These are phyloP conservation scores for Solanum pimpinellifolium DNA, from an alignment of 257 asterid species.

Conservation along the genomic window DNA sequence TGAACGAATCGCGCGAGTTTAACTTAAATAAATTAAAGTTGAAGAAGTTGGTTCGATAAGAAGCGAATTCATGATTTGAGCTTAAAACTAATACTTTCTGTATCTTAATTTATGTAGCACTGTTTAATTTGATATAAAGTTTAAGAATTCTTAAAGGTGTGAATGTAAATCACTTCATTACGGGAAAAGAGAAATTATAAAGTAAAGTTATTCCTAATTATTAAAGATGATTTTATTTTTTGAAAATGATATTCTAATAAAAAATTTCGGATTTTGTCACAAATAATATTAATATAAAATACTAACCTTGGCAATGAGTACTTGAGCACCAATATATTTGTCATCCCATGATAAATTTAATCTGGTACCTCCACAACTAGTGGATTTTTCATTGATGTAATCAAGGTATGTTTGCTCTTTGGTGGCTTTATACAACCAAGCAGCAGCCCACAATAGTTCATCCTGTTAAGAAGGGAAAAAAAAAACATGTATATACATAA, in stretches of 20 bases:
- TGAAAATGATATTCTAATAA: not conserved
- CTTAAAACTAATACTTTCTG: fast-evolving
- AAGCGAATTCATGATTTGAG: not conserved
- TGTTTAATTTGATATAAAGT: too few relatives aligned
- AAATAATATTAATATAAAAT: fast-evolving
- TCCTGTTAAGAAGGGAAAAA: slow-evolving; percentile 16
- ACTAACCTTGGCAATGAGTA: slow-evolving; percentile 38
- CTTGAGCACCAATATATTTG: slow-evolving; percentile 41
- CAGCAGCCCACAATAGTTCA: slow-evolving; percentile 61
- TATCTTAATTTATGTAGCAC: too few relatives aligned
- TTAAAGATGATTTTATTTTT: too few relatives aligned
- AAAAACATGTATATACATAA: not conserved
- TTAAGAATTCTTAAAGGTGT: too few relatives aligned
- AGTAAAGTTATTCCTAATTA: not conserved
- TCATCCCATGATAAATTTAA: slow-evolving; percentile 55
- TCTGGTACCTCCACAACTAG: slow-evolving; percentile 32
- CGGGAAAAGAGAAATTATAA: not conserved
- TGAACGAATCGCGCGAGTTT: not conserved
- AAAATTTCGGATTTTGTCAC: not conserved
- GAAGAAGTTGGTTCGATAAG: not conserved
- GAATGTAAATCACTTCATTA: not conserved
- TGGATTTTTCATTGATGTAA: slow-evolving; percentile 1
- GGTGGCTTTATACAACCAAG: slow-evolving; percentile 50
- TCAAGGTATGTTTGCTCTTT: slow-evolving; percentile 6
- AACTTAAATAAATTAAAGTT: not conserved